Conservation (phyloP, 805 yeast species). For the Monosporozyma aerobia region DNA sequence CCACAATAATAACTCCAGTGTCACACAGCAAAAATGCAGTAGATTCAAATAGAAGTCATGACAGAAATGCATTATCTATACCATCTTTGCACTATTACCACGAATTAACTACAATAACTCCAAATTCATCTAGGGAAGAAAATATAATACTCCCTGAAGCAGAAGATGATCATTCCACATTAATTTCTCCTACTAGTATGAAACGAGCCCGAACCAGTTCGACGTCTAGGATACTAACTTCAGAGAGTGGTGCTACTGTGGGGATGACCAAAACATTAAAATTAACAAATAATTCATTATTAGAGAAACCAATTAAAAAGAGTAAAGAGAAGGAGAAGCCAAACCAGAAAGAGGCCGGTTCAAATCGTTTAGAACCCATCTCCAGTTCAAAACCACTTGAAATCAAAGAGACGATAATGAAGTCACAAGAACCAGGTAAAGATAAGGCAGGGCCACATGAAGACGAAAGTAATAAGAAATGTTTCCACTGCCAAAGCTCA, state of each 20-base stretch:
- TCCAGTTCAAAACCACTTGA: not conserved
- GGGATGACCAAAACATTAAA: conserved; percentile 1
- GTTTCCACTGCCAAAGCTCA: conserved; percentile 4
- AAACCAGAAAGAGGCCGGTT: not conserved
- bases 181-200: not conserved
- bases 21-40: not conserved
- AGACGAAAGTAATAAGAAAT: conserved; percentile 1
- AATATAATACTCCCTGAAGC: not conserved
- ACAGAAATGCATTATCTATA: not conserved
- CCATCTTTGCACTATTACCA: not conserved
- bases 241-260: not conserved
- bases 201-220: not conserved
- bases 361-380: not conserved
- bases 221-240: not conserved
- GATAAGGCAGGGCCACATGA: not conserved
- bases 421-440: not conserved
- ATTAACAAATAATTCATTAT: not conserved
- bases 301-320: not conserved
- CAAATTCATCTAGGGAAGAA: conserved; percentile 1
- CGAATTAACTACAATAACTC: not conserved
- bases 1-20: not conserved
- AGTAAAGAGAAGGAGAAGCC: not conserved
- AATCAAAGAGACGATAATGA: not conserved
- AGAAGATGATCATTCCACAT: not conserved
- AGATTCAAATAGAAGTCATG: not conserved